These are phyloP conservation scores for Xanthoceras sorbifolium DNA, from an alignment of 345 rosid genomes.

Conservation along the genomic window DNA sequence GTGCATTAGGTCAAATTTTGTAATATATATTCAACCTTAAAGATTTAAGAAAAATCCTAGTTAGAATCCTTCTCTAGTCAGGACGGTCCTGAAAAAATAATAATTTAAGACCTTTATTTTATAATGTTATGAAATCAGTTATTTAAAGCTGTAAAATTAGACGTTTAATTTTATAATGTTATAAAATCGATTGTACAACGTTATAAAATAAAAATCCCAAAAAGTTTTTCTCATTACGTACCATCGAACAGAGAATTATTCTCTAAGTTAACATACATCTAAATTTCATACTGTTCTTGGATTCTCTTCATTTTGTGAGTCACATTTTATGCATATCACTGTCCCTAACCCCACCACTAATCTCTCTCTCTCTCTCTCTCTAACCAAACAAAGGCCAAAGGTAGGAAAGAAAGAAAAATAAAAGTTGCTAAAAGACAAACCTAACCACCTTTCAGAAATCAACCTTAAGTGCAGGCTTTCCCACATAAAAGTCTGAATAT, in stretches of 20 bases:
- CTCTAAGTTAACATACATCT: no score
- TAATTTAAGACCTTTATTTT: no score
- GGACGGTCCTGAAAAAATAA: no score
- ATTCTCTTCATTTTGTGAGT: slow-evolving; percentile 47
- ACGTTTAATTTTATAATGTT: no score
- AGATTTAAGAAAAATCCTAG: background rate
- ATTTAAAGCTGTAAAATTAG: no score
- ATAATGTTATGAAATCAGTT: no score
- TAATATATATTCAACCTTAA: background rate
- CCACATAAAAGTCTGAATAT: slow-evolving; percentile 47
- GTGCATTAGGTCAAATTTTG: slow-evolving; percentile 34
- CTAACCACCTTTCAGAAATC: slow-evolving; percentile 42
- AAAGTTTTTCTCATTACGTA: no score
- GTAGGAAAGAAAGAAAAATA: slow-evolving; percentile 31
- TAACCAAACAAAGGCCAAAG: slow-evolving; percentile 36
- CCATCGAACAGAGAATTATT: no score
- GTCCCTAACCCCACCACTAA: slow-evolving; percentile 72
- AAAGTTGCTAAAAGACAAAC: slow-evolving; percentile 52
- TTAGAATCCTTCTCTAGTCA: no score
- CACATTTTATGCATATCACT: slow-evolving; percentile 47
- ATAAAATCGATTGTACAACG: no score
- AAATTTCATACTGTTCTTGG: slow-evolving; percentile 46
- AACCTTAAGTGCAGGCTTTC: slow-evolving; percentile 42
- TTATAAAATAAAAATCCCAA: no score
- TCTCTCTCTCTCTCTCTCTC: slow-evolving; percentile 18